phyloP scores from a whole-genome alignment of 495 filamentous ascomycete species.

The Darksidea phi region DNA sequence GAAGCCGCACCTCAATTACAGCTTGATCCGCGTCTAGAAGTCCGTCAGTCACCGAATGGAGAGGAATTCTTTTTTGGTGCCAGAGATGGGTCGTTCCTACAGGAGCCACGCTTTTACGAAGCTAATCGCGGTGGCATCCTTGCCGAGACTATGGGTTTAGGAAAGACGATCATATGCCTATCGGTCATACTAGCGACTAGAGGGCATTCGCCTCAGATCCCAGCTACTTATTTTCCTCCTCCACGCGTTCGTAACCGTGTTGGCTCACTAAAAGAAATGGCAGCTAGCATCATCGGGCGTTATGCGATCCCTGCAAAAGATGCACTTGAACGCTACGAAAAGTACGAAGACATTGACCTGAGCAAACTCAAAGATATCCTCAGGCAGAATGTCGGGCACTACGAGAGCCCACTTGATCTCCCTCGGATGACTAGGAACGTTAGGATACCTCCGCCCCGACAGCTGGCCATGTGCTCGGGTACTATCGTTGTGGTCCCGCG shows the following conservation, averaged over 20 bases:
- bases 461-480: constrained; percentile 61
- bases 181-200: constrained; percentile 79
- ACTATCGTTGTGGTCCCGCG: constrained; percentile 70
- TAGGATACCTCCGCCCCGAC: constrained; percentile 44
- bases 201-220: constrained; percentile 64
- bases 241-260: constrained; percentile 33
- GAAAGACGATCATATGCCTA: constrained; percentile 88
- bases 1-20: constrained; percentile 64
- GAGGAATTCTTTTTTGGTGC: constrained; percentile 68
- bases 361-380: constrained; percentile 57
- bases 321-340: constrained; percentile 50
- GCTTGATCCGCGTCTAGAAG: constrained; percentile 71
- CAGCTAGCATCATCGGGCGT: constrained; percentile 21
- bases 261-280: constrained; percentile 23
- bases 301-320: constrained; percentile 62
- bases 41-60: constrained; percentile 58
- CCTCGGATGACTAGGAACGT: constrained; percentile 46
- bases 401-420: constrained; percentile 47
- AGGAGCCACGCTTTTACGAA: constrained; percentile 69
- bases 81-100: constrained; percentile 59
- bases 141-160: constrained; percentile 72
- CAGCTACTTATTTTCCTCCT: constrained; percentile 57
- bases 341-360: constrained; percentile 44
- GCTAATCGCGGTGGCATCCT: constrained; percentile 74
- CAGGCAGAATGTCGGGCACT: constrained; percentile 49